Base-by-base conservation (phyloP, 1,139 yeast genomes). In the Nakaseomyces kungkrabaensis region DNA sequence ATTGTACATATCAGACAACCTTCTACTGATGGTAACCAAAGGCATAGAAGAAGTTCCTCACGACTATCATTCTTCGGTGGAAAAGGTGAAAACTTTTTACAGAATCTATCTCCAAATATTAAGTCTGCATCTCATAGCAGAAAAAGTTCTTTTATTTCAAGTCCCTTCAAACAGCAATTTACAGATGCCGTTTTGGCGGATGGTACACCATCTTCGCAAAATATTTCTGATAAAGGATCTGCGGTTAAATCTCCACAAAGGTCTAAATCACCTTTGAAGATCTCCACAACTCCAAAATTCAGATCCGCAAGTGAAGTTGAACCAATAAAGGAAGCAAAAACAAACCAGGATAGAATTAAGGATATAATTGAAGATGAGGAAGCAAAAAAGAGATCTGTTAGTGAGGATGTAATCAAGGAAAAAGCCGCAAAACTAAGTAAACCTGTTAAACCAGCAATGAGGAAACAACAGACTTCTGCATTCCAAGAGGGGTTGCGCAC, bases 401-500 rank as follows among this genome's bases (percentile, higher is more conserved):
- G 47, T 29, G 47, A 45, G 25, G 34, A 37, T 24, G 34, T 25
- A 10, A 24, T 36, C 11, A 43, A 43, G 17, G 38, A 43, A 11
- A 33, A 43, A 22, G 31, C 38, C 10, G 24, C 47, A 13, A 36
- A 24, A 37, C 10, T 36, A 7, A 34, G 29, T 7, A 51, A 50
- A 47, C 48, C 53, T 29, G 48, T 48, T 4, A 54, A 53, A 34
- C 46, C 48, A 4, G 44, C 50, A 24, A 59, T 67, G 37, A 77
- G 68, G 69, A 81, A 83, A 76, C 71, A 67, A 51, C 71, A 80
- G 55, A 90, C 97, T 0, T 83, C 95, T 1, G 98, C 97, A 0
- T 92, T 92, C 68, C 82, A 82, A 62, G 98, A 92, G 70, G 98
- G 98, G 17, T 85, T 92, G 46, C 75, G 90, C 57, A 75, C 71